Base-by-base conservation (phyloP, 306 rosid species). In the Astragalus membranaceus region DNA sequence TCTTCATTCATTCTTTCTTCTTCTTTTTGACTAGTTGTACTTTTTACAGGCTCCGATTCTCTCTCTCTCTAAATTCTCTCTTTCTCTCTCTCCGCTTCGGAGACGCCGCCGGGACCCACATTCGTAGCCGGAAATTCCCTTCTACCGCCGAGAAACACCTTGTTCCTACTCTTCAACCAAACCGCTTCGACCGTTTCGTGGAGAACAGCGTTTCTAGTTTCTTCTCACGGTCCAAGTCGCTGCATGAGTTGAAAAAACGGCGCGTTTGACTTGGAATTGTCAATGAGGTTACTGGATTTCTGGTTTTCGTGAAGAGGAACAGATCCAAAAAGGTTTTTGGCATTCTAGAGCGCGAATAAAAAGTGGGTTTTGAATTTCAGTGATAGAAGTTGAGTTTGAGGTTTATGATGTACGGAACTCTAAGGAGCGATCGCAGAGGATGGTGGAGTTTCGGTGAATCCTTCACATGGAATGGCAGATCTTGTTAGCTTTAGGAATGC, bases 401-500 rank as follows among this genome's bases (percentile, higher is more conserved):
- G 77, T 84, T 78, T 91, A 94, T 84, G 89, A 94, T 94, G 98
- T 90, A 85, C 98, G 95, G 97, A 71, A 83, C 88, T 82, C 83
- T 88, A 78, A 70, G 88, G 47, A 84, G 86, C 86, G 92, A 88
- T 87, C 89, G 81, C 75, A 87, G 84, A 85, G 94, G 98, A 89
- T 83, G 97, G 98, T 85, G 98, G 96, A 70, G 88, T 88, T 88
- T 77, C 75, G 84, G 91, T 81, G 76, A 88, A 72, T 93, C 84
- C 77, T 85, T 82, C 96, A 85, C 97, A 88, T 94, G 92, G 98
- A 94, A 94, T 94, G 97, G 97, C 98, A 87, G 98, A 91, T 94
- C 98, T 89, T 91, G 91, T 81, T 84, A 85, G 81, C 88, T 82
- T 80, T 83, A 87, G 90, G 85, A 90, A 90, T 87, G 97, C 93